phyloP scores from a whole-genome alignment of 345 rosid genomes.

The Adansonia digitata region DNA sequence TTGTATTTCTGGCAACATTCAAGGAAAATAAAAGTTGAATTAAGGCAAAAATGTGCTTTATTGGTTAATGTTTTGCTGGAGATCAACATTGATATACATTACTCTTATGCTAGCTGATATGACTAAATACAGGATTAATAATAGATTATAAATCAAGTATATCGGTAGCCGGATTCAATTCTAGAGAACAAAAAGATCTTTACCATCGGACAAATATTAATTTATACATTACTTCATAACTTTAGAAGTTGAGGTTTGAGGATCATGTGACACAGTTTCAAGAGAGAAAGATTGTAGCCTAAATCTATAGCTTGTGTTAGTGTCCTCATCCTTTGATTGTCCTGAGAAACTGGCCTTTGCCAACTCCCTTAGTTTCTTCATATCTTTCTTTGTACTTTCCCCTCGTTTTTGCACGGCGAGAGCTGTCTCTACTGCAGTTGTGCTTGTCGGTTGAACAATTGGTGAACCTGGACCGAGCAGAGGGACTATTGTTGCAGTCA shows the following conservation, averaged over 20 bases:
- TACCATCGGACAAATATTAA: neutral
- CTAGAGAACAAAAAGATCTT: neutral
- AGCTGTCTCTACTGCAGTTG: conserved; percentile 7
- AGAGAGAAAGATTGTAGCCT: conserved; percentile 9
- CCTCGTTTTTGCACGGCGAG: conserved; percentile 12
- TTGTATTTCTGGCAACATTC: neutral
- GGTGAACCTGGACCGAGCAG: conserved; percentile 37
- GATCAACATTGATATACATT: too few relatives aligned
- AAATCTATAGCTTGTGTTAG: conserved; percentile 16
- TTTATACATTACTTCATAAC: conserved; percentile 11
- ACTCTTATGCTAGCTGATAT: neutral
- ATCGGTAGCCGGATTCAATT: neutral
- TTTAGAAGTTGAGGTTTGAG: conserved; percentile 24
- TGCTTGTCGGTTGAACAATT: conserved; percentile 3
- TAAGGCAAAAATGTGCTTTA: too few relatives aligned
- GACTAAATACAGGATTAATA: neutral
- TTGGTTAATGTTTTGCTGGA: too few relatives aligned
- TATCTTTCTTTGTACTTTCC: conserved; percentile 30
- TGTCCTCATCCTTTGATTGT: conserved; percentile 22
- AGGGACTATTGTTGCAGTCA: conserved; percentile 49
- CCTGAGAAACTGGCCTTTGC: conserved; percentile 45
- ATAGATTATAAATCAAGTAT: neutral
- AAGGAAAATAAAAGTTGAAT: neutral
- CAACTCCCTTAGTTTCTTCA: conserved; percentile 45
- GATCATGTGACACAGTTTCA: conserved; percentile 8